Conservation (phyloP, 1,139 yeast genomes). For the Yamadazyma epiphylla region DNA sequence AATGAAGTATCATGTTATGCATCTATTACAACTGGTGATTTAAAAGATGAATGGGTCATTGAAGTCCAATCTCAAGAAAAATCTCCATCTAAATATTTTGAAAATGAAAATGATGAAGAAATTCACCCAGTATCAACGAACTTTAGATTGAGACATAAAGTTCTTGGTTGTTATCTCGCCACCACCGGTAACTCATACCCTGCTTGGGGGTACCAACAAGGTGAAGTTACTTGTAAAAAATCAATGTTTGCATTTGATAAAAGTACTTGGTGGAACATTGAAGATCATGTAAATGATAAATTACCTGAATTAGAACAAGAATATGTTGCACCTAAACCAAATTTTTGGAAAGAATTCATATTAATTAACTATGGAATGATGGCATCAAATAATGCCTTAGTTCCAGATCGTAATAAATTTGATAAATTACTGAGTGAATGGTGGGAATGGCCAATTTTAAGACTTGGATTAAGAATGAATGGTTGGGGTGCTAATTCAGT, state of each 20-base stretch:
- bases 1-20: conserved; percentile 74
- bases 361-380: conserved; percentile 73
- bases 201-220: conserved; percentile 79
- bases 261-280: conserved; percentile 80
- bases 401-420: conserved; percentile 67
- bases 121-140: conserved; percentile 70
- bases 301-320: conserved; percentile 32
- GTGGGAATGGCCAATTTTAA: conserved; percentile 80
- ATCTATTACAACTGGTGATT: conserved; percentile 48
- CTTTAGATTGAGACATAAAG: conserved; percentile 59
- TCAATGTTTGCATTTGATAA: conserved; percentile 51
- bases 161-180: conserved; percentile 68
- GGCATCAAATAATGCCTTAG: conserved; percentile 60
- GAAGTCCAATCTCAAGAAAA: conserved; percentile 58
- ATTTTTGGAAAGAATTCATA: conserved; percentile 69
- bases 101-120: conserved; percentile 31
- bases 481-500: conserved; percentile 50
- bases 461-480: conserved; percentile 66
- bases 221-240: conserved; percentile 69
- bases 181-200: conserved; percentile 72
- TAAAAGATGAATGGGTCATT: conserved; percentile 68
- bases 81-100: conserved; percentile 49
- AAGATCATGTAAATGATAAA: conserved; percentile 53
- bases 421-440: conserved; percentile 65
- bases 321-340: conserved; percentile 63